These are phyloP conservation scores for Suillus cothurnatus DNA, from an alignment of 768 basidiomycete genomes.

Conservation along the genomic window DNA sequence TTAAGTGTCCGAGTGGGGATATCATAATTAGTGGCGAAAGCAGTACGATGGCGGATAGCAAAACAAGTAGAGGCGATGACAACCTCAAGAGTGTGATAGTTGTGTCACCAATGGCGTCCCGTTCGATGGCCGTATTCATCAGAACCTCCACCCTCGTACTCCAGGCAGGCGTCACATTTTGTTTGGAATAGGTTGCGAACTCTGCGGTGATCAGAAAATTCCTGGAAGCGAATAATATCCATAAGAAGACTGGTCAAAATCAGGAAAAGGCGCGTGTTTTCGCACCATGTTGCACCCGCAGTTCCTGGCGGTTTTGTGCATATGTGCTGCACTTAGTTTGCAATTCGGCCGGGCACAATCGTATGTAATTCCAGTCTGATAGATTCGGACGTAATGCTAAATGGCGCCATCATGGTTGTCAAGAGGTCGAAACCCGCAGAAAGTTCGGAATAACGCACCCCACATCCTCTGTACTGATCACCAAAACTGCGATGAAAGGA, in stretches of 20 bases:
- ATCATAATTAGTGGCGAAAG: conserved; percentile 10
- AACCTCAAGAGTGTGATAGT: conserved; percentile 5
- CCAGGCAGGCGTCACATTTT: conserved; percentile 58
- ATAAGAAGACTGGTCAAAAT: conserved; percentile 1
- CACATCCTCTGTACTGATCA: conserved; percentile 47
- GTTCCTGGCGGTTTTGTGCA: conserved; percentile 57
- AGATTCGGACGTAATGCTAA: conserved; percentile 65
- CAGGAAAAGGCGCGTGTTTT: neutral
- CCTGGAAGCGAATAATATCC: conserved; percentile 28
- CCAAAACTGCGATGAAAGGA: conserved; percentile 31
- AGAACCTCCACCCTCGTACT: conserved; percentile 26
- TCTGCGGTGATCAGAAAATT: conserved; percentile 48
- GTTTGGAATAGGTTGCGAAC: conserved; percentile 69
- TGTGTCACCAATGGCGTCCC: conserved; percentile 24
- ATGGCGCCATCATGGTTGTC: conserved; percentile 1
- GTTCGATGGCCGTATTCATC: conserved; percentile 37
- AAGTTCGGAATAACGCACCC: conserved; percentile 28
- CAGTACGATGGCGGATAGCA: conserved; percentile 5
- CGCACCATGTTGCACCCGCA: conserved; percentile 55
- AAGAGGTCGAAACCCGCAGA: conserved; percentile 9
- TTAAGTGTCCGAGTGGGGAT: conserved; percentile 6
- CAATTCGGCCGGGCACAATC: conserved; percentile 59
- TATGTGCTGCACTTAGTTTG: conserved; percentile 56
- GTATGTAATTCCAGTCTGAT: conserved; percentile 59
- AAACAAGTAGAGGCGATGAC: conserved; percentile 1